Evolutionary conservation across 2,329 filamentous ascomycete genomes (phyloP), one percentile per base, ranked within the genome.

Genomic region (Pseudogymnoascus sp.): DNA sequence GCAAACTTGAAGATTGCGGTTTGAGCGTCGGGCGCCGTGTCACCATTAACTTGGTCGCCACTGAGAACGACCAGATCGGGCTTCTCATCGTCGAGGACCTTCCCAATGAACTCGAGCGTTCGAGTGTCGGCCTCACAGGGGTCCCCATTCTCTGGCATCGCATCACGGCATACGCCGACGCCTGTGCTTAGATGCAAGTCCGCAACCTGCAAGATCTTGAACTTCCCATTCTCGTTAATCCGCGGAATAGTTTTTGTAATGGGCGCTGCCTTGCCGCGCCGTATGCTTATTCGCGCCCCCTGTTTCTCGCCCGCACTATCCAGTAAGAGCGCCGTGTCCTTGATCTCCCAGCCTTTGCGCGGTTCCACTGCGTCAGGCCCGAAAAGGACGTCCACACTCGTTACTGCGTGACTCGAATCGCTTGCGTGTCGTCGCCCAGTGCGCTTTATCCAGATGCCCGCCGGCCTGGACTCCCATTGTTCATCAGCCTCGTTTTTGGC

Each of bases 161-260:
- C 85, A 69, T 99, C 92, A 67, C 94, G 86, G 72, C 94, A 99
- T 49, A 77, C 76, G 8, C 94, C 94, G 4, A 92, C 81, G 8
- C 93, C 94, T 2, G 94, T 99, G 71, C 91, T 93, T 62, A 99
- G 78, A 75, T 99, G 94, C 65, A 97, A 78, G 77, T 99, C 94
- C n/a, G 92, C 89, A 62, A 96, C 80, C 76, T 99, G 94, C 82
- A 99, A 86, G 67, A 99, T 96, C 79, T 97, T 97, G 79, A 97
- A 97, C 69, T 89, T 91, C 31, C 93, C 94, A 72, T 94, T 91
- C 65, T 95, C 91, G 45, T 85, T 83, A 66, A 99, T 91, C 63
- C 90, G 85, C 10, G 88, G 90, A 39, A 85, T 78, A 0, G 90
- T 89, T 73, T 88, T 92, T 70, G 86, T 82, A 37, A 81, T 74